phyloP scores from a whole-genome alignment of 2,329 filamentous ascomycete genomes.

The Sporothrix pseudoabietina region DNA sequence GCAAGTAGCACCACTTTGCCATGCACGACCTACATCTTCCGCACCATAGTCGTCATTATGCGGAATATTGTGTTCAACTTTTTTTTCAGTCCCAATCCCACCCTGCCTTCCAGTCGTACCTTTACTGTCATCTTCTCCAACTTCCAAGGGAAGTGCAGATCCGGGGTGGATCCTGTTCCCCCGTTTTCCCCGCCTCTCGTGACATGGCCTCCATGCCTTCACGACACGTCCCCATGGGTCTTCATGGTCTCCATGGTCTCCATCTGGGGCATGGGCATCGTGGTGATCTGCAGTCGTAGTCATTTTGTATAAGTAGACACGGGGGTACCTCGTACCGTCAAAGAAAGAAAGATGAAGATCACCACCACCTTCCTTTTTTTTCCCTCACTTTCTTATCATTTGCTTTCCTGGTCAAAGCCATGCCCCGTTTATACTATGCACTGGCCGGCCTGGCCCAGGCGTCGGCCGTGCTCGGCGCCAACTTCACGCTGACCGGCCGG shows the following conservation, averaged over 20 bases:
- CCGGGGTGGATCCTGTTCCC: conserved; percentile 3
- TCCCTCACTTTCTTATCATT: neutral
- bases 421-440: neutral
- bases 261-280: neutral
- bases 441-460: conserved; percentile 13
- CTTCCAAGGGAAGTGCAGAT: neutral
- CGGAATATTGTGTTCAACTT: neutral
- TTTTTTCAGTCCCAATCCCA: neutral
- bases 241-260: neutral
- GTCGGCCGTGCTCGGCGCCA: neutral
- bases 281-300: neutral
- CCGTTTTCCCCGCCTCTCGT: neutral
- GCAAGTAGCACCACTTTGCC: neutral
- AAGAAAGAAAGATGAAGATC: neutral
- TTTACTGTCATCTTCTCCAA: neutral
- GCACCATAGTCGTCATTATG: neutral
- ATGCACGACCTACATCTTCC: neutral
- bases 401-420: neutral
- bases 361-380: neutral
- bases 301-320: neutral
- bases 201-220: neutral
- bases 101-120: neutral
- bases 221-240: neutral
- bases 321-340: neutral
- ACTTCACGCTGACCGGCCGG: conserved; percentile 15